Base-by-base conservation (phyloP, 257 asterid genomes). In the Salvia hispanica region DNA sequence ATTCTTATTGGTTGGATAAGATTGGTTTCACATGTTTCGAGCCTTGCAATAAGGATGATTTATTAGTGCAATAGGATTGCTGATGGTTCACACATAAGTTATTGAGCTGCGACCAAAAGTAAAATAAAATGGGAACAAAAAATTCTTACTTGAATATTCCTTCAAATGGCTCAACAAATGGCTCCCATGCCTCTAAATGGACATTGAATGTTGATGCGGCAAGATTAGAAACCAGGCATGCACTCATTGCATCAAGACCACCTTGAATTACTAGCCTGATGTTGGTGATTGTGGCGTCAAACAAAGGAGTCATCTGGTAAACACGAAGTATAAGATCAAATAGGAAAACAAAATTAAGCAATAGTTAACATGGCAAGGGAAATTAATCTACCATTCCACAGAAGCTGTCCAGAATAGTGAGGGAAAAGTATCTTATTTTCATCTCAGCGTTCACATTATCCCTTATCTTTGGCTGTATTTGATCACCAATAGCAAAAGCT, bases 191-290 rank as follows among this genome's bases (percentile, higher is more conserved):
- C 80, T 93, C 99, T 66, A 93, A 82, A 56, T 86, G 87, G 58
- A 85, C 74, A 74, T 93, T 93, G 79, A 93, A 93, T 53, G 95
- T 90, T 78, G 99, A 93, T 12, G 95, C 97, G 28, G 97, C 97
- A 66, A 93, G 81, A 28, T 96, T 86, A 75, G 95, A 85, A 80
- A 93, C 75, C 62, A 88, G 31, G 31, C 97, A 8, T 25, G 97
- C 97, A 52, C 84, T 93, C 92, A 93, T 85, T 51, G 94, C 92
- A 54, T 93, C 99, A 40, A 78, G 76, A 63, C 83, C 84, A 46
- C 99, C 99, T 82, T 93, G 99, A 43, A 96, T 90, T 61, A 95
- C 96, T 72, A 93, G 89, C 85, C 88, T 93, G 81, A 91, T 84
- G 82, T 93, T 90, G 43, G 97, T 90, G 53, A 93, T 79, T 63